Evolutionary conservation across 148 eudicot genomes (phyloP).

Genomic region (Camellia lanceoleosa): DNA sequence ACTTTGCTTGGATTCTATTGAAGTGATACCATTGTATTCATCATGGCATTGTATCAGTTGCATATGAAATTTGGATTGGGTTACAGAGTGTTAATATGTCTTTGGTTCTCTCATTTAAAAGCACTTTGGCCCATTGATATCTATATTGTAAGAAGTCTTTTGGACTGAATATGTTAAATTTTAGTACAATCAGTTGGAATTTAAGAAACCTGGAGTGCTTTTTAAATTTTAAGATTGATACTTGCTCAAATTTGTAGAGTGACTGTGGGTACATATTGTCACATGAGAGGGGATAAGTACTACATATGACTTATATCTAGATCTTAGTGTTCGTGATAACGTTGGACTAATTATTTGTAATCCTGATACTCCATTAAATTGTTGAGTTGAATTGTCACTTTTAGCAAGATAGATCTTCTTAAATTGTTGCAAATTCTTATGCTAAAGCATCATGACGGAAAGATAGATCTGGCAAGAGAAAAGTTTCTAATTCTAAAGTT

Average conservation of each 20-base stretch:
- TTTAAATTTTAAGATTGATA: background rate
- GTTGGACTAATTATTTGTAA: background rate
- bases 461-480: background rate
- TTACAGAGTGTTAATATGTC: background rate
- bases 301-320: background rate
- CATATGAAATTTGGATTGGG: background rate
- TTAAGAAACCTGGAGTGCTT: background rate
- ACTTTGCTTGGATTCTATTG: background rate
- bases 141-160: too few relatives aligned
- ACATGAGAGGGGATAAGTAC: background rate
- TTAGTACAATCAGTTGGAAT: background rate
- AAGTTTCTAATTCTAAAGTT: background rate
- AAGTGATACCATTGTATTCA: background rate
- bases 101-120: too few relatives aligned
- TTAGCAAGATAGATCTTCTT: background rate
- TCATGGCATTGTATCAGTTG: slow-evolving; percentile 5
- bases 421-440: background rate
- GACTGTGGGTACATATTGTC: background rate
- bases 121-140: too few relatives aligned
- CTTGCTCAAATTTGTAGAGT: background rate
- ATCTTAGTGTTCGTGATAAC: background rate
- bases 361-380: background rate
- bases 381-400: background rate
- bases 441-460: background rate
- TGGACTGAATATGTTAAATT: too few relatives aligned